Percentiles rank a stretch among this genome's conserved stretches.
phyloP scores from a whole-genome alignment of 1,284 basidiomycete genomes.

The Boletus sp. region DNA sequence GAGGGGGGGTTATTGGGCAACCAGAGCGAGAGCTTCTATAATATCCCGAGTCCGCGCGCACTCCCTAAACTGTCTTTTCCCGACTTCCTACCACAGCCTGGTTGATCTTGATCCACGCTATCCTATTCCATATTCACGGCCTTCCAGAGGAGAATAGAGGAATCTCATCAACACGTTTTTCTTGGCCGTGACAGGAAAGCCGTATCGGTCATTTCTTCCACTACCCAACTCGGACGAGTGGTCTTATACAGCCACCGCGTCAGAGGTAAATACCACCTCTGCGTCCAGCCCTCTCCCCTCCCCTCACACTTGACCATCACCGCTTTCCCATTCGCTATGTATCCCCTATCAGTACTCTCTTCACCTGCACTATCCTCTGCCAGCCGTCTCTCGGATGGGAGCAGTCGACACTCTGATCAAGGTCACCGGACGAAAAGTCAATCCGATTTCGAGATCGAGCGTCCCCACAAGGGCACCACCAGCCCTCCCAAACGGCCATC shows the following conservation, averaged over 20 bases:
- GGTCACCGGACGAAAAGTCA: constrained; percentile 36
- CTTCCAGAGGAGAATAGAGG: constrained; percentile 24
- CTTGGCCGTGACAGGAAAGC: constrained; percentile 31
- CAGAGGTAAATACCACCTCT: constrained; percentile 32
- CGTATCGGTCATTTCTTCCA: constrained; percentile 26
- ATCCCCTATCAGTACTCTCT: constrained; percentile 27
- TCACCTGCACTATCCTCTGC: constrained; percentile 32
- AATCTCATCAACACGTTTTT: constrained; percentile 32
- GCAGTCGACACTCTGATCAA: constrained; percentile 32
- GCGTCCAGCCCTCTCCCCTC: constrained; percentile 7
- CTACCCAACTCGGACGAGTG: constrained; percentile 31
- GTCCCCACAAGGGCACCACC: constrained; percentile 38
- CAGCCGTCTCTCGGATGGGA: constrained; percentile 34
- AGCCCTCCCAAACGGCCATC: constrained; percentile 28
- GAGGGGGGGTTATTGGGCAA: no score
- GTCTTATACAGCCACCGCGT: constrained; percentile 32
- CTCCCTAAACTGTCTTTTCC: constrained; percentile 20
- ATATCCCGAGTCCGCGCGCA: constrained; percentile 12
- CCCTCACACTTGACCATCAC: constrained; percentile 13
- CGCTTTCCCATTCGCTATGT: constrained; percentile 23
- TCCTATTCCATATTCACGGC: constrained; percentile 29
- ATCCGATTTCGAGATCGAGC: constrained; percentile 60
- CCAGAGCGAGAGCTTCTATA: constrained; percentile 9
- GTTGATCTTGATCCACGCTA: constrained; percentile 32
- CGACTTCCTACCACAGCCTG: constrained; percentile 21